Evolutionary conservation across 495 filamentous ascomycete species (phyloP), one percentile per base, ranked within the genome.

Genomic region (Thozetella sp.): DNA sequence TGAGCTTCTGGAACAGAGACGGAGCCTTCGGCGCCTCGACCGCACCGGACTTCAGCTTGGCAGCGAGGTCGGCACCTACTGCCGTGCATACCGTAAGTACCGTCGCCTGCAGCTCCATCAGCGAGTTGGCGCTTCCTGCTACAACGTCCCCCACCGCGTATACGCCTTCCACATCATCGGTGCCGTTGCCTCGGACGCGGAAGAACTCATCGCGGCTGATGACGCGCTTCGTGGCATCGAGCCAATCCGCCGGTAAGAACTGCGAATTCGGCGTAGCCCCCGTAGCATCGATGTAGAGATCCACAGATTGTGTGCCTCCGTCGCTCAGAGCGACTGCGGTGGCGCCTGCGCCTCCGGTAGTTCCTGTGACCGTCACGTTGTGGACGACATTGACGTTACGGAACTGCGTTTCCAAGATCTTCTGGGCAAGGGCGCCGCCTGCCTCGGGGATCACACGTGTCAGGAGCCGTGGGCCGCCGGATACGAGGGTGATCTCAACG

Each of bases 211-310:
- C 58, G 1, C 19, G 25, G 22, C 15, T 50, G 17, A 55, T 22
- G 1, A 55, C 52, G 0, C 58, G 11, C 0, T 23, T 24, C 0
- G 27, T 17, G 2, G 12, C 37, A 20, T 60, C 58, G 13, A 60
- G 58, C 58, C 58, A 60, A 6, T n/a, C 30, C 72, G 71, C 56
- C 0, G 84, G 77, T n/a, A 87, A 59, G 59, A 80, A 87, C 6
- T 57, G 61, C 23, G 75, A 81, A 67, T 85, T 87, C 2, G 84
- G 80, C 0, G 65, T 26, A 0, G 68, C 68, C 19, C 84, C 84
- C 2, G 75, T 81, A 0, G 78, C 78, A 20, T 83, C 72, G 51
- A 87, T 80, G 67, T 83, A 86, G 3, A 85, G 22, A 59, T 84
- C 85, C 0, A 76, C 73, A 0, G 55, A 51, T 25, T 58, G 59